Conservation (phyloP, 495 filamentous ascomycete species). For the Penicillium fimorum region DNA sequence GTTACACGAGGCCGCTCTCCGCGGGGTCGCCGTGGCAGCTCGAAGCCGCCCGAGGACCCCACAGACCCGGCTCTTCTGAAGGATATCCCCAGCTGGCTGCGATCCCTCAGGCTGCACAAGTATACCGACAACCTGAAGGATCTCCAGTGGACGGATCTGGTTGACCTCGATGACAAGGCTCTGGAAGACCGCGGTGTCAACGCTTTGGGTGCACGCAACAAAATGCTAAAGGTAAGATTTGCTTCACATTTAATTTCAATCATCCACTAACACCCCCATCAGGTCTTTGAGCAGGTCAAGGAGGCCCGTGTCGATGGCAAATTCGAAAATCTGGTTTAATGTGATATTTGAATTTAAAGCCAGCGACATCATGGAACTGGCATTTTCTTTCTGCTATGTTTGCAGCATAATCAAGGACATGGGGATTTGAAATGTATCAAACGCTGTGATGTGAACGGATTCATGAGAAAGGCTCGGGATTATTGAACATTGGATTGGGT, state of each 20-base stretch:
- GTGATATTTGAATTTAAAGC: conserved; percentile 9
- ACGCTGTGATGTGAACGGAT: conserved; percentile 33
- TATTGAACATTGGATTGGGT: conserved; percentile 31
- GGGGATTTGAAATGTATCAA: conserved; percentile 34
- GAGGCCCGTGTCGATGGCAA: conserved; percentile 72
- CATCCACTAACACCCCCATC: conserved; percentile 16
- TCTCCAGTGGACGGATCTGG: conserved; percentile 90
- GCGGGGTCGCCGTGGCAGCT: conserved; percentile 87
- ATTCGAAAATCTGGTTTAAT: conserved; percentile 43
- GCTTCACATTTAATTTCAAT: neutral
- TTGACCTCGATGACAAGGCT: conserved; percentile 90
- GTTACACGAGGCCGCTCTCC: conserved; percentile 87
- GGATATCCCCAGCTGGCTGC: conserved; percentile 94
- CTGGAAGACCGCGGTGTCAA: conserved; percentile 93
- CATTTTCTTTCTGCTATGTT: conserved; percentile 44
- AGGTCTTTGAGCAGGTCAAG: conserved; percentile 93
- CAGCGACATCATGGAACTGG: conserved; percentile 25
- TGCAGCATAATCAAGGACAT: conserved; percentile 52
- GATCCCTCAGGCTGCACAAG: conserved; percentile 93
- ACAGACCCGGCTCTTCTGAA: conserved; percentile 87
- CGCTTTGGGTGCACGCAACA: conserved; percentile 88
- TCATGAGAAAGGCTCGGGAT: conserved; percentile 22
- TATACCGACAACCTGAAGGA: conserved; percentile 98
- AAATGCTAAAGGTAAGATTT: conserved; percentile 87
- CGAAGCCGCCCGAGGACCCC: conserved; percentile 96